Evolutionary conservation across 1,139 yeast genomes (phyloP), one percentile per base, ranked within the genome.

Genomic region (Pichia sp.): DNA sequence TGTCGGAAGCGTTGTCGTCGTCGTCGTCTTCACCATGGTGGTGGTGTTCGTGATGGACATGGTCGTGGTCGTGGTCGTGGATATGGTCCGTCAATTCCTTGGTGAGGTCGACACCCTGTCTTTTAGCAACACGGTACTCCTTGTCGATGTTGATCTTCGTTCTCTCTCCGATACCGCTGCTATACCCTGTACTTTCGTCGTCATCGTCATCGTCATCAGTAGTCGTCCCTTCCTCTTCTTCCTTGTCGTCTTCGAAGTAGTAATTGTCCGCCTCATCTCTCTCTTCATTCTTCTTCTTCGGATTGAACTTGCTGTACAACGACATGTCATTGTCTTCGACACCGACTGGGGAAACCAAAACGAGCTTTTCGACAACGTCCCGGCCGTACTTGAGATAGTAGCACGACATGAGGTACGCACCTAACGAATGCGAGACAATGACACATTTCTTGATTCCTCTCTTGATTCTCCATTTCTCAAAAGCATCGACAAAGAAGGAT

Each of bases 281-380:
- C 5, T 36, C 12, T 10, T 41, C 41, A 8, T 17, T 6, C 9
- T 33, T n/a, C 74, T 73, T 11, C 77, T 63, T 0, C 84, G 78
- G 44, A 20, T 55, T 48, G 55, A 80, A 80, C 12, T 35, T 31
- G 6, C 42, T 42, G 21, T 34, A 48, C 47, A 85, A 76, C 51
- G 51, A 76, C 58, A 54, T 73, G 28, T 53, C 59, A 33, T 46
- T 60, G 46, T 86, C 72, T 56, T 87, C 95, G 18, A 91, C 87
- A 0, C 97, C 98, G 0, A 89, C 94, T 0, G 99, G 99, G 0
- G 96, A 86, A 2, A 89, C 79, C 36, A 93, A 70, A 35, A 88
- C 75, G 51, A 93, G 68, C 53, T 82, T 79, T 22, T 77, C 69
- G n/a, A 91, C 75, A 58, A 84, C 87, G 1, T 74, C 72, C 1